Conservation (phyloP, 139 green algal species). For the Coelastrella sp. region DNA sequence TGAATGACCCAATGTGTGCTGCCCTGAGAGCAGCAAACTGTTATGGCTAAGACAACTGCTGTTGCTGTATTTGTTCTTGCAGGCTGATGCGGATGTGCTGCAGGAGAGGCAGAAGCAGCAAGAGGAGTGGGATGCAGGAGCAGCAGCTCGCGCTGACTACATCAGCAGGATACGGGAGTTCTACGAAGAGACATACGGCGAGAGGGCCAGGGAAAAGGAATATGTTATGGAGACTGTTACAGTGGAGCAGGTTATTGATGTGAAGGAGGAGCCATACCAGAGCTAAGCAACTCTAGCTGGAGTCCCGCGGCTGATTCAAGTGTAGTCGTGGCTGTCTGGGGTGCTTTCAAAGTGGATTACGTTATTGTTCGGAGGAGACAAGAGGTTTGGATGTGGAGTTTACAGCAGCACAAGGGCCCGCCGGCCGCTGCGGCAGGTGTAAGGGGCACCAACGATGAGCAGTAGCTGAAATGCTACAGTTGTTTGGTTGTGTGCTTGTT, state of each 20-base stretch:
- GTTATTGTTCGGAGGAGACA: no score
- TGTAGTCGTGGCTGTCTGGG: no score
- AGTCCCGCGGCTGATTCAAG: no score
- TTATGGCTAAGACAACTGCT: not conserved
- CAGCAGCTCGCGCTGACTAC: slow-evolving; percentile 65
- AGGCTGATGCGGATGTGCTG: slow-evolving; percentile 85
- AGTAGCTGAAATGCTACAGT: no score
- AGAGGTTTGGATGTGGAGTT: no score
- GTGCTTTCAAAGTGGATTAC: no score
- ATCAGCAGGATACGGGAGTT: slow-evolving; percentile 33
- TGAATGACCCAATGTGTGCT: no score
- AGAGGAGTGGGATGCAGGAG: slow-evolving; percentile 81
- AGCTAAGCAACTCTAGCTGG: not conserved
- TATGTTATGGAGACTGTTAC: slow-evolving; percentile 74
- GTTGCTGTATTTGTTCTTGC: slow-evolving; percentile 63
- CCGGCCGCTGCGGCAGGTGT: no score
- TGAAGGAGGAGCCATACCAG: slow-evolving; percentile 81
- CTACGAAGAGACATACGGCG: slow-evolving; percentile 57
- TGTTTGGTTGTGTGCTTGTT: no score
- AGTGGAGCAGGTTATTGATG: slow-evolving; percentile 81
- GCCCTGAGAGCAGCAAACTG: not conserved
- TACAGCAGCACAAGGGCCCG: no score
- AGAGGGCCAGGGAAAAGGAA: slow-evolving; percentile 57
- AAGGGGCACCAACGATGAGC: no score
- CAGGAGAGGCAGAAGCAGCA: slow-evolving; percentile 77